Conservation (phyloP, 805 yeast genomes). For the Metschnikowia anglica region DNA sequence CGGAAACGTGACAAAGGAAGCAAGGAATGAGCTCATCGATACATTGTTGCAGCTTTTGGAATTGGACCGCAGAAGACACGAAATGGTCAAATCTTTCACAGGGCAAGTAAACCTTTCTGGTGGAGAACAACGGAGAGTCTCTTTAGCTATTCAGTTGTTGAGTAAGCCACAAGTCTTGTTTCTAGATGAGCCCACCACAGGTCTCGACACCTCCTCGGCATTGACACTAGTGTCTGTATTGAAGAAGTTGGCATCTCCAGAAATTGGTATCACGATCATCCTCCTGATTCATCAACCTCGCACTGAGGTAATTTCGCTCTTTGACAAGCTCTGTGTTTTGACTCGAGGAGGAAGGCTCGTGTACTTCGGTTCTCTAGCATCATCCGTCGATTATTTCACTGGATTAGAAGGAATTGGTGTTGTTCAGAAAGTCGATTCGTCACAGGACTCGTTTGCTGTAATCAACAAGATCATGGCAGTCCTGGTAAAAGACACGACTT, state of each 20-base stretch:
- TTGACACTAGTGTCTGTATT: slow-evolving; percentile 60
- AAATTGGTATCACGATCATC: slow-evolving; percentile 67
- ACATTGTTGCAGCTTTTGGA: slow-evolving; percentile 65
- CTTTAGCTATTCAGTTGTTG: slow-evolving; percentile 74
- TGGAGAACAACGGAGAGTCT: slow-evolving; percentile 77
- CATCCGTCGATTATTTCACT: slow-evolving; percentile 51
- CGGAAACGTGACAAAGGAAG: slow-evolving; percentile 45
- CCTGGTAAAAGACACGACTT: slow-evolving; percentile 19
- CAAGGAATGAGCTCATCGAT: slow-evolving; percentile 51
- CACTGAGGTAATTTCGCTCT: slow-evolving; percentile 65
- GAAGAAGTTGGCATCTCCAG: slow-evolving; percentile 43
- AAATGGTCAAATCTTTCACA: slow-evolving; percentile 52
- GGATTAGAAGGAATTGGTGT: slow-evolving; percentile 13
- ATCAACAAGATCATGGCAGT: slow-evolving; percentile 20
- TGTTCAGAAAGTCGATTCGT: slow-evolving; percentile 10
- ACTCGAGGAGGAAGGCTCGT: slow-evolving; percentile 56
- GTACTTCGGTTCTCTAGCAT: slow-evolving; percentile 44
- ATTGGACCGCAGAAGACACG: slow-evolving; percentile 59
- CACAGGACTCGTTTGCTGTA: slow-evolving; percentile 13
- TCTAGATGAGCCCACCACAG: slow-evolving; percentile 87
- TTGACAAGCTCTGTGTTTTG: slow-evolving; percentile 66
- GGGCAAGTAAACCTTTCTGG: slow-evolving; percentile 68
- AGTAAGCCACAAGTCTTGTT: slow-evolving; percentile 75
- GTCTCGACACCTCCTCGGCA: slow-evolving; percentile 78
- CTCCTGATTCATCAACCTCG: slow-evolving; percentile 85